A percentile compares a stretch with the other conserved stretches of the same genome.
These are phyloP conservation scores for Dioscorea alata DNA, from an alignment of 106 monocot species.

Conservation along the genomic window DNA sequence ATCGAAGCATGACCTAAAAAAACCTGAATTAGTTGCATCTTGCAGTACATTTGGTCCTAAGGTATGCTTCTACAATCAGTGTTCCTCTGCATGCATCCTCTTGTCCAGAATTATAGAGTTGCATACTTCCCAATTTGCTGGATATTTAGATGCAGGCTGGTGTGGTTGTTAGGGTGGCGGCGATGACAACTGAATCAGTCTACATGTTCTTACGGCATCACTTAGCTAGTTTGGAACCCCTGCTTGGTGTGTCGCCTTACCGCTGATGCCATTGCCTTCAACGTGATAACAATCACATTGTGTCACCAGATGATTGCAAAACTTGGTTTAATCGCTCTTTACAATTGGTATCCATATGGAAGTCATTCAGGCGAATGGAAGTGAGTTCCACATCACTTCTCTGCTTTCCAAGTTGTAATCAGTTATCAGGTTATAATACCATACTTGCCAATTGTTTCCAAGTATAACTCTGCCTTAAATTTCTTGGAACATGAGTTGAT, in stretches of 20 bases:
- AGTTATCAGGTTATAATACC: no score
- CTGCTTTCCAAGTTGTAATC: no score
- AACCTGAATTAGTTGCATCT: slow-evolving; percentile 67
- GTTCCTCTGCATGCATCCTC: background rate
- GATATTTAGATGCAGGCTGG: slow-evolving; percentile 34
- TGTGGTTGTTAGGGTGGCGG: slow-evolving; percentile 64
- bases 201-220: slow-evolving; percentile 55
- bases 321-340: no score
- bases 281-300: background rate
- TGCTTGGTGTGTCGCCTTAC: slow-evolving; percentile 59
- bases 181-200: slow-evolving; percentile 56
- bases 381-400: no score
- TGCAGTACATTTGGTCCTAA: slow-evolving; percentile 85
- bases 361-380: no score
- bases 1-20: slow-evolving; percentile 7
- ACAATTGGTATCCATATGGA: no score
- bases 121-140: background rate
- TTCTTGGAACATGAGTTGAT: no score
- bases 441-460: no score
- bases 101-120: background rate
- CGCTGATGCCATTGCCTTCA: slow-evolving; percentile 7
- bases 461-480: no score
- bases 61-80: slow-evolving; percentile 18
- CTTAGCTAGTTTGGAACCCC: slow-evolving; percentile 51
- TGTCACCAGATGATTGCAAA: no score